Evolutionary conservation across 2,329 filamentous ascomycete species (phyloP), one percentile per base, ranked within the genome.

Genomic region (Pyrenophora seminiperda): DNA sequence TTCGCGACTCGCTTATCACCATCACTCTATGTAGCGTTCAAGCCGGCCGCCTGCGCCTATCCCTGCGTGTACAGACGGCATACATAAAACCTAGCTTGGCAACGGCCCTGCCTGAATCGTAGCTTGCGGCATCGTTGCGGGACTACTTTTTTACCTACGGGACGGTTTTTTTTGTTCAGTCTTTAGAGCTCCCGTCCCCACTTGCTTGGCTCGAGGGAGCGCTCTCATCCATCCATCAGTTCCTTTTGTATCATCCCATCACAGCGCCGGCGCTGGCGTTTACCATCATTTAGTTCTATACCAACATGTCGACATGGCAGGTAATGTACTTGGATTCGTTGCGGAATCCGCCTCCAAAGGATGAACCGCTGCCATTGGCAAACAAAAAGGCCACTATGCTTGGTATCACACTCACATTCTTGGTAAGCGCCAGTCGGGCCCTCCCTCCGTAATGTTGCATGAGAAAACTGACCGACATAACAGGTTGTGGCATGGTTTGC

Each of bases 401-500:
- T 27, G 66, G 67, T 5, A 39, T 54, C 2, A 61, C 56, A 2
- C 38, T 72, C 19, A 48, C 65, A 0, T 68, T 72, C 44, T 27
- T 68, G 41, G 67, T 69, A 65, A 5, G 62, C 22, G n/a, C n/a
- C n/a, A n/a, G n/a, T n/a, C n/a, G n/a, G 32, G 20, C 9, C 15
- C 5, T 7, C 18, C 40, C 13, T 1, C 9, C 11, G 5, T 45
- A 14, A 17, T 18, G 9, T 27, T 37, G n/a, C n/a, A n/a, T 20
- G 14, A n/a, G 14, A 22, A 22, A 19, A 22, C 50, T 68, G 20
- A 68, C 38, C 1, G 20, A 34, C 10, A 14, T 13, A 10, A 19
- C 32, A 71, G 67, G 33, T 63, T 13, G 5, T 70, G 10, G 59
- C 63, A 15, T 70, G 65, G 62, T 22, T 62, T 2, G 67, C 67